These are phyloP conservation scores for Crepidotus variabilis DNA, from an alignment of 768 basidiomycete genomes.

Conservation along the genomic window DNA sequence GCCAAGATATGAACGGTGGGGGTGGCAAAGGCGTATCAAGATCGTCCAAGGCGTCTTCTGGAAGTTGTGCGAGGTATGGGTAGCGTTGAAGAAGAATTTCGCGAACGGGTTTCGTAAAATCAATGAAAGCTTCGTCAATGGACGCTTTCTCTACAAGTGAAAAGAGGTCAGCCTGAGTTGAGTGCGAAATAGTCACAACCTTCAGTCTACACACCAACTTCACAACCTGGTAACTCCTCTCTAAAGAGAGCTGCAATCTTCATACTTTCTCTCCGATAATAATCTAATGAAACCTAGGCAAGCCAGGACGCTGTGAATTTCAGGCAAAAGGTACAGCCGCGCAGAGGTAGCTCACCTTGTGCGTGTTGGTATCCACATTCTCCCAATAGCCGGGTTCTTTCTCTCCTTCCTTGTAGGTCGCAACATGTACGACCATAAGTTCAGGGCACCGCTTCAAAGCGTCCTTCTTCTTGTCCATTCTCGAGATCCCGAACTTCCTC, in stretches of 20 bases:
- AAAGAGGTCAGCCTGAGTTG: slow-evolving; percentile 1
- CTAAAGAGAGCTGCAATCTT: slow-evolving; percentile 86
- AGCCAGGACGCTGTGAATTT: background rate
- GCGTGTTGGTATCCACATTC: slow-evolving; percentile 83
- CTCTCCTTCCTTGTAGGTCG: slow-evolving; percentile 89
- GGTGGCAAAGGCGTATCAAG: slow-evolving; percentile 75
- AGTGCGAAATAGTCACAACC: background rate
- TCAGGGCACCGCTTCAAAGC: slow-evolving; percentile 85
- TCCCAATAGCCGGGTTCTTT: slow-evolving; percentile 88
- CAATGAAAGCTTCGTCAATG: slow-evolving; percentile 96
- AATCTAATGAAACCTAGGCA: slow-evolving; percentile 84
- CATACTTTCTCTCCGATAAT: slow-evolving; percentile 85
- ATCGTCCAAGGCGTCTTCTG: slow-evolving; percentile 63
- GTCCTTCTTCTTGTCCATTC: slow-evolving; percentile 81
- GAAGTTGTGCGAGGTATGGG: slow-evolving; percentile 71
- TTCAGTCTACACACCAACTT: slow-evolving; percentile 56
- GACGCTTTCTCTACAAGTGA: slow-evolving; percentile 83
- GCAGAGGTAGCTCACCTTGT: slow-evolving; percentile 60
- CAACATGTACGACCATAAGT: slow-evolving; percentile 85
- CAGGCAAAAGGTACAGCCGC: background rate
- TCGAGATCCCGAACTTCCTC: slow-evolving; percentile 87
- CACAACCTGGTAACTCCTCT: slow-evolving; percentile 70
- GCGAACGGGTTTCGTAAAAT: slow-evolving; percentile 81
- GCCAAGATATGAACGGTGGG: slow-evolving; percentile 65
- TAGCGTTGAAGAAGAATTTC: slow-evolving; percentile 68